Evolutionary conservation across 164 flowering plant genomes (phyloP), one percentile per base, ranked within the genome.

Genomic region (Echeveria elegans): DNA sequence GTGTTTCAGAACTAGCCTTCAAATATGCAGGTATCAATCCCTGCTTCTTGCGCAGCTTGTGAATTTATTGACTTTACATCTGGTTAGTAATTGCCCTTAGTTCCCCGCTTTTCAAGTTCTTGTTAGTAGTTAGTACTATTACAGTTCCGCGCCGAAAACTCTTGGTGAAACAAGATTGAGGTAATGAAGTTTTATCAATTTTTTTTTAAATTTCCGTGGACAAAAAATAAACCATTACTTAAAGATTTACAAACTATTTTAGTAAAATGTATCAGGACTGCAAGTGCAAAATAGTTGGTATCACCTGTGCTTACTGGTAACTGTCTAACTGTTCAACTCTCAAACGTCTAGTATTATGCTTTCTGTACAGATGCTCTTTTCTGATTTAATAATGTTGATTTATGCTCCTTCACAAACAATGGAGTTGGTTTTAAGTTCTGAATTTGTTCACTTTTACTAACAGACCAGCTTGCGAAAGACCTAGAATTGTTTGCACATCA

Each of bases 401-500:
- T n/a, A 6, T 24, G 23, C 26, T 6, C 21, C 56, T 50, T 50
- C 26, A 50, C 21, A n/a, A 50, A 50, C 3, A 23, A 2, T 5
- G 23, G 56, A 5, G 56, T 50, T 50, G 56, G 24, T 50, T 43
- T 5, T 21, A 50, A 5, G 8, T 6, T n/a, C 56, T 23, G 1
- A 50, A 50, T 9, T 21, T 50, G 56, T 23, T 50, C 56, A 6
- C 28, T 21, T 4, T 50, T 24, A 7, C 56, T 23, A 72, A 66
- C 90, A 93, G 97, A 86, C 64, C 85, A 83, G 69, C 74, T 93
- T 72, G 94, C 90, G 11, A 85, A 78, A 78, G 96, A 93, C 74
- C 83, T 90, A 38, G 89, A 86, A 72, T 71, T 85, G 70, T 93
- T 90, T 82, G 87, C 96, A 36, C 92, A 81, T 45, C 98, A 93